Evolutionary conservation across 192 early-diverging fungal genomes (phyloP).

Genomic region (Umbelopsis ramanniana): DNA sequence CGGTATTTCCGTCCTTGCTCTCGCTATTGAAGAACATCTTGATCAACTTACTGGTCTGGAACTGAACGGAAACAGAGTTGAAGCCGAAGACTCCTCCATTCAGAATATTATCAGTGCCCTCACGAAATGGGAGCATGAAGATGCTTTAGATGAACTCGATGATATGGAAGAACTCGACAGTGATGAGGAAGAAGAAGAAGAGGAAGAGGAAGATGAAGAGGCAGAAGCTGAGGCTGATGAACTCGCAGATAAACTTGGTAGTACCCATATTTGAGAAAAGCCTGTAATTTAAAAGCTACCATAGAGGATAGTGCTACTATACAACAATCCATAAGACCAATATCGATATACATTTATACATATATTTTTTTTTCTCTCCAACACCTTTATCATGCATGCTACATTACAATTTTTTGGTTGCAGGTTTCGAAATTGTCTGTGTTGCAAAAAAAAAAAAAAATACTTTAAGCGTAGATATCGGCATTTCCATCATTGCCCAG

Average conservation of each 20-base stretch:
- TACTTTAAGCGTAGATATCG: no score
- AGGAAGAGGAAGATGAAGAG: conserved; percentile 50
- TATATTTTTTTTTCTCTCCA: not conserved
- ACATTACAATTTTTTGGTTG: no score
- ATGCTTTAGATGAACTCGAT: conserved; percentile 90
- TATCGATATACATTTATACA: not conserved
- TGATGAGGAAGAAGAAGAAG: conserved; percentile 71
- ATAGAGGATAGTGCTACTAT: not conserved
- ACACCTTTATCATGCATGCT: no score
- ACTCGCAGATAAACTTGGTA: conserved; percentile 12
- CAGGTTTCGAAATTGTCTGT: not conserved
- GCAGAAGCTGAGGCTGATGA: conserved; percentile 27
- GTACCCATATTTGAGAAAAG: conserved; percentile 21
- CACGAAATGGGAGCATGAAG: conserved; percentile 66
- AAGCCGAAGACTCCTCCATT: conserved; percentile 80
- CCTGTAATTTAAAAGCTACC: conserved; percentile 22
- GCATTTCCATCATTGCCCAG: not conserved
- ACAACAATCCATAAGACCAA: no score
- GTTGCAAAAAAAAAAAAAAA: not conserved
- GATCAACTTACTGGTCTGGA: conserved; percentile 68
- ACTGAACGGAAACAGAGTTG: conserved; percentile 92
- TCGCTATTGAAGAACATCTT: conserved; percentile 69
- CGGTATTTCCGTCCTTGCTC: conserved; percentile 69
- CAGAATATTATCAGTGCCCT: conserved; percentile 74
- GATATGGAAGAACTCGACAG: conserved; percentile 90